These are phyloP conservation scores for Spergularia bocconei DNA, from an alignment of 148 eudicot species.

Conservation along the genomic window DNA sequence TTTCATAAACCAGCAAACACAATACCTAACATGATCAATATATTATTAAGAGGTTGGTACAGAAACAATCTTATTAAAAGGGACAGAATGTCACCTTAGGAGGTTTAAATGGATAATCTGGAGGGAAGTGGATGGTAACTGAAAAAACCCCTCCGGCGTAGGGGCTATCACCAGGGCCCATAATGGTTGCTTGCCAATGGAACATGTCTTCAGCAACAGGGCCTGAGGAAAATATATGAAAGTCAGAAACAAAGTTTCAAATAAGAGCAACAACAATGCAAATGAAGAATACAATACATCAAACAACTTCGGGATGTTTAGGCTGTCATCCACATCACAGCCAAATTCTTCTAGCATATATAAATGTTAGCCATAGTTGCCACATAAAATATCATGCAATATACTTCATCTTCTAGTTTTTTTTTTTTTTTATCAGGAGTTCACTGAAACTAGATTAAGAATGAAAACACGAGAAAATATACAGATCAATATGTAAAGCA, in stretches of 20 bases:
- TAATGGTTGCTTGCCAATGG: slow-evolving; percentile 43
- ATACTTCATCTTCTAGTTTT: no score
- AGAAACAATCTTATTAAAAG: not conserved
- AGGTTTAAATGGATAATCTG: slow-evolving; percentile 41
- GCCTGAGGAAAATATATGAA: slow-evolving; percentile 16
- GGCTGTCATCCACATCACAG: not conserved
- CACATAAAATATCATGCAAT: not conserved
- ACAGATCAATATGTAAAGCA: no score
- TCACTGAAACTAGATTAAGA: no score
- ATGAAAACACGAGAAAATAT: no score
- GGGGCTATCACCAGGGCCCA: slow-evolving; percentile 40
- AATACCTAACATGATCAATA: not conserved
- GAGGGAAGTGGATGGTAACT: slow-evolving; percentile 43
- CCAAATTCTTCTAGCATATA: not conserved
- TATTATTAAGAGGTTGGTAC: not conserved
- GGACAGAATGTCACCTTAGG: slow-evolving; percentile 29
- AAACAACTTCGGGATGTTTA: not conserved
- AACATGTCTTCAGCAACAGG: slow-evolving; percentile 46
- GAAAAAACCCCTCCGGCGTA: slow-evolving; percentile 40
- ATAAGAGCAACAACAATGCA: not conserved
- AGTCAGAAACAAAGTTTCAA: not conserved
- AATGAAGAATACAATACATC: not conserved
- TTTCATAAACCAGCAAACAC: not conserved
- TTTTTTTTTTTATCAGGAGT: no score
- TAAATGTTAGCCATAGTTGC: not conserved